phyloP scores from a whole-genome alignment of 1,284 basidiomycete species.

The Leccinum subatratum region DNA sequence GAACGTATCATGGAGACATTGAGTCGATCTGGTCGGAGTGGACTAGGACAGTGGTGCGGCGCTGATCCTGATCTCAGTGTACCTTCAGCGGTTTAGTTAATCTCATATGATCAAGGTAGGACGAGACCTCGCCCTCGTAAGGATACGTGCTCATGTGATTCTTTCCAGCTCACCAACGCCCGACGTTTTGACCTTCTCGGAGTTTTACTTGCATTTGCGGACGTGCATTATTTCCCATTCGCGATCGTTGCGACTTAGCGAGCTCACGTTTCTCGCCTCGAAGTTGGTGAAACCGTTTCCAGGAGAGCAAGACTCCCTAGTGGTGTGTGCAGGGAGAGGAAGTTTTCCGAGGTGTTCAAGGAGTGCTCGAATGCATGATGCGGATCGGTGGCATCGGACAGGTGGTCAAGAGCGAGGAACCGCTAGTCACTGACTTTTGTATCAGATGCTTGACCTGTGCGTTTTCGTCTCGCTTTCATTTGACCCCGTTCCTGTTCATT shows the following conservation, averaged over 20 bases:
- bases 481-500: constrained; percentile 46
- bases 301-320: constrained; percentile 55
- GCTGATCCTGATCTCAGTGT: constrained; percentile 57
- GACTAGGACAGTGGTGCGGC: constrained; percentile 41
- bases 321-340: constrained; percentile 71
- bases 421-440: constrained; percentile 51
- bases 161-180: constrained; percentile 18
- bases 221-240: constrained; percentile 56
- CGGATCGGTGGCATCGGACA: constrained; percentile 61
- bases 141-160: not conserved
- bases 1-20: constrained; percentile 39
- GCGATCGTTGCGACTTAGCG: constrained; percentile 48
- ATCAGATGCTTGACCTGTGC: constrained; percentile 63
- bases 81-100: constrained; percentile 52
- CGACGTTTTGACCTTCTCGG: constrained; percentile 36
- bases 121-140: not conserved
- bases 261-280: constrained; percentile 50
- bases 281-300: constrained; percentile 39
- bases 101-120: constrained; percentile 49
- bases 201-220: constrained; percentile 46
- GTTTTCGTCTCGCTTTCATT: constrained; percentile 18
- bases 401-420: constrained; percentile 49
- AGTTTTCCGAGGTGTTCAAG: constrained; percentile 68
- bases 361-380: constrained; percentile 78
- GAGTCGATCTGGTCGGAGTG: constrained; percentile 44